Percentiles rank a stretch among this genome's conserved stretches.
Conservation (phyloP, 768 basidiomycete species). For the Suillus plorans region DNA sequence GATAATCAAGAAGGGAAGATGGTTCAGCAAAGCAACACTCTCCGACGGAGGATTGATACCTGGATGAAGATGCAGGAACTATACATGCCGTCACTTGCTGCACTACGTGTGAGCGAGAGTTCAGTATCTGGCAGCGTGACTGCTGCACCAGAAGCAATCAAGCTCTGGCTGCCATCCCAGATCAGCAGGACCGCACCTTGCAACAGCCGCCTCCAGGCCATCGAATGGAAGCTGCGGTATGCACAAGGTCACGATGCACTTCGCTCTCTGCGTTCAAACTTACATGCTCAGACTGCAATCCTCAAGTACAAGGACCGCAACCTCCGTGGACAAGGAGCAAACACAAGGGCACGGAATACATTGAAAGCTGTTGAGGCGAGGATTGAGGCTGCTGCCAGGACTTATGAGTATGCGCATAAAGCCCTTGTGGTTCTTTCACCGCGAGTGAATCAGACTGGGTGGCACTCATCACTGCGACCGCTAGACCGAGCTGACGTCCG, state of each 20-base stretch:
- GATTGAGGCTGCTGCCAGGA: not conserved
- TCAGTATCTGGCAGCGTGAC: not conserved
- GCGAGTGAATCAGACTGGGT: not conserved
- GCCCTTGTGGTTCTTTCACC: not conserved
- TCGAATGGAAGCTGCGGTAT: not conserved
- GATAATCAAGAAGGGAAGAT: not conserved
- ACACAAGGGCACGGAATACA: not conserved
- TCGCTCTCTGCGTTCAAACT: not conserved
- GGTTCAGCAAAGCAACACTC: not conserved
- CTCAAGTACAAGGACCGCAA: not conserved
- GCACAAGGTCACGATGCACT: not conserved
- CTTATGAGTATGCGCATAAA: not conserved
- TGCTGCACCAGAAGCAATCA: not conserved
- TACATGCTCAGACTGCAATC: not conserved
- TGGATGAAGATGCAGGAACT: not conserved
- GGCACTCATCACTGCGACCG: not conserved
- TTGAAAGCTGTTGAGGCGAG: not conserved
- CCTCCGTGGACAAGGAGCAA: not conserved
- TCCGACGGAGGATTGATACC: not conserved
- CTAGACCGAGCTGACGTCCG: slow-evolving; percentile 4
- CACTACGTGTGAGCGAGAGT: not conserved
- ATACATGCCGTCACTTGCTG: not conserved
- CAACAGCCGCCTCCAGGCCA: not conserved
- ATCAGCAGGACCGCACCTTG: not conserved
- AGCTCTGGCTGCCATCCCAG: not conserved